Percentiles rank a stretch among this genome's conserved stretches.
Evolutionary conservation across 176 grass and related monocot species (phyloP).

Genomic region (Metroxylon sagu): DNA sequence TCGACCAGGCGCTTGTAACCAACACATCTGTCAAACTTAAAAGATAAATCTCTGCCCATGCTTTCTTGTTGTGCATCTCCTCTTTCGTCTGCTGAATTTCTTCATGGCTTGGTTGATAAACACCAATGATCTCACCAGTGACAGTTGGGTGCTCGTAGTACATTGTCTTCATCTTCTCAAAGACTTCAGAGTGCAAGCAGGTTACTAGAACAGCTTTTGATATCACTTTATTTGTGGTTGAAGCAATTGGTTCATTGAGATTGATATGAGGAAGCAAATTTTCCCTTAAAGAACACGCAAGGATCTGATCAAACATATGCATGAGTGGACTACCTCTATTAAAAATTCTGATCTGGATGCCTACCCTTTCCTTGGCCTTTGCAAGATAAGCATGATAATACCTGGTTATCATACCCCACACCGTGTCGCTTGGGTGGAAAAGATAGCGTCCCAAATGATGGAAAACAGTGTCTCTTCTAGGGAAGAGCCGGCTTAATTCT

Average conservation of each 20-base stretch:
- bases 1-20: constrained; percentile 2
- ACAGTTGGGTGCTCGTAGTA: constrained; percentile 7
- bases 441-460: too few relatives aligned
- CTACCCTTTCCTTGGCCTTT: too few relatives aligned
- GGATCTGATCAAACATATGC: too few relatives aligned
- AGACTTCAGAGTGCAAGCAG: not conserved
- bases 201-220: not conserved
- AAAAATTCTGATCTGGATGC: too few relatives aligned
- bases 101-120: constrained; percentile 16
- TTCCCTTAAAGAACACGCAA: too few relatives aligned
- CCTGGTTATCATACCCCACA: too few relatives aligned
- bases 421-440: too few relatives aligned
- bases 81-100: constrained; percentile 6
- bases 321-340: too few relatives aligned
- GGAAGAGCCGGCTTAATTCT: too few relatives aligned
- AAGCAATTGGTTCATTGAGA: not conserved
- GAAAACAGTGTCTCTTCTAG: too few relatives aligned
- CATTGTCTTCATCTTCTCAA: constrained; percentile 7
- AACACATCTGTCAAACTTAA: constrained; percentile 9
- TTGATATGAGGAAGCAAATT: not conserved
- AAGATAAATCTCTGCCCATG: constrained; percentile 12
- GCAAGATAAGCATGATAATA: too few relatives aligned
- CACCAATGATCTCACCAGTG: constrained; percentile 2
- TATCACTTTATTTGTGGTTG: not conserved
- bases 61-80: constrained; percentile 9